phyloP scores from a whole-genome alignment of 2,329 filamentous ascomycete species.

The Nigrospora osmanthi region DNA sequence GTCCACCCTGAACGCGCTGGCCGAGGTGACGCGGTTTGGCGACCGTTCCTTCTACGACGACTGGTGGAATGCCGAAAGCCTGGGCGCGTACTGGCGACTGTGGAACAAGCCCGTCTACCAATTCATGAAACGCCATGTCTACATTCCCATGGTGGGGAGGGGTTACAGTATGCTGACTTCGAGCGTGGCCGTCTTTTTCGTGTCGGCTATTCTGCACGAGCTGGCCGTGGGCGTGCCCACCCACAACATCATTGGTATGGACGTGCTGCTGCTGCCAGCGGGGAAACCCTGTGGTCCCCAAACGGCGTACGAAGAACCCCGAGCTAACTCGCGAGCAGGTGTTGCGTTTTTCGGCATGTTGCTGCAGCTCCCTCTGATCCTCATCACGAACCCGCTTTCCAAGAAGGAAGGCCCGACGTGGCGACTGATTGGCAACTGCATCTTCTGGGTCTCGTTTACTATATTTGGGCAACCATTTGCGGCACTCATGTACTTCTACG shows the following conservation, averaged over 20 bases:
- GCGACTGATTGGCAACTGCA: constrained; percentile 78
- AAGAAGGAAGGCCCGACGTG: constrained; percentile 69
- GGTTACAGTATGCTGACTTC: constrained; percentile 67
- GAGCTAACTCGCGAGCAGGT: constrained; percentile 36
- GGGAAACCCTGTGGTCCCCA: background rate
- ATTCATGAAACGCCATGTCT: constrained; percentile 94
- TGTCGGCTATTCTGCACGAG: constrained; percentile 87
- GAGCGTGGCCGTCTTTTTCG: constrained; percentile 75
- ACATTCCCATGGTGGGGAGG: constrained; percentile 76
- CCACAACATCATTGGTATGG: constrained; percentile 82
- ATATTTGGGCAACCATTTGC: constrained; percentile 91
- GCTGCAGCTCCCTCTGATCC: constrained; percentile 81
- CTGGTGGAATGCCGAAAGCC: constrained; percentile 91
- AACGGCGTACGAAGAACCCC: background rate
- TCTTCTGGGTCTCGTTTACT: constrained; percentile 96
- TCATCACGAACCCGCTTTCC: constrained; percentile 69
- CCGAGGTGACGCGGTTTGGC: constrained; percentile 82
- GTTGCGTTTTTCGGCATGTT: constrained; percentile 95
- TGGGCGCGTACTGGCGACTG: constrained; percentile 86
- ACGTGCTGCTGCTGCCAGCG: constrained; percentile 10
- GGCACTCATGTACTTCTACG: constrained; percentile 91
- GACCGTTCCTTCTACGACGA: constrained; percentile 94
- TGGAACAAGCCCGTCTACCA: constrained; percentile 98
- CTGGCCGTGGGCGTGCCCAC: constrained; percentile 89
- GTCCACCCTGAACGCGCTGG: constrained; percentile 81